A percentile compares a stretch with the other conserved stretches of the same genome.
Evolutionary conservation across 1,139 yeast species (phyloP).

Genomic region (Yarrowia galli): DNA sequence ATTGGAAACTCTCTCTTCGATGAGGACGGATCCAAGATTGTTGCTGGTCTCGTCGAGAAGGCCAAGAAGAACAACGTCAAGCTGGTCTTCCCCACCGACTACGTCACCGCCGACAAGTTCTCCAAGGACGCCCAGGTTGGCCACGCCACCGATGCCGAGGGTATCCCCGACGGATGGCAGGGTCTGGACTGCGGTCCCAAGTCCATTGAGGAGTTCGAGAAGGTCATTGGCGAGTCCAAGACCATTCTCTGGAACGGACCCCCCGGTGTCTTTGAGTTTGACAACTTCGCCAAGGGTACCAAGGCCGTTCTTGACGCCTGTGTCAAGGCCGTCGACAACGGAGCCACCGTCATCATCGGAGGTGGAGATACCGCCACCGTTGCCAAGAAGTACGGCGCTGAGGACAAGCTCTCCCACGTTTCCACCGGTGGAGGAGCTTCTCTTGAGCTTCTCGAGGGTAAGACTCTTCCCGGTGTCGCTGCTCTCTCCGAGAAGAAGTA

Average conservation of each 20-base stretch:
- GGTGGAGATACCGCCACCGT: constrained; percentile 99
- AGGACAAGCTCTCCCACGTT: constrained; percentile 93
- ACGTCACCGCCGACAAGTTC: constrained; percentile 91
- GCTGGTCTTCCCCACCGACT: constrained; percentile 90
- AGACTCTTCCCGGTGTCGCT: constrained; percentile 94
- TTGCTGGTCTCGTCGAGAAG: constrained; percentile 85
- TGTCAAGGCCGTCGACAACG: constrained; percentile 82
- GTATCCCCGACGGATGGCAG: constrained; percentile 93
- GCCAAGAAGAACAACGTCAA: constrained; percentile 94
- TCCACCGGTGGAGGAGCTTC: constrained; percentile 99
- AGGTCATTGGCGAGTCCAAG: constrained; percentile 86
- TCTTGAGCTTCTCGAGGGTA: constrained; percentile 95
- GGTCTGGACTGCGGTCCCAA: constrained; percentile 96
- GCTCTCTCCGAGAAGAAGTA: constrained; percentile 76
- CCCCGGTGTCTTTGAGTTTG: constrained; percentile 98
- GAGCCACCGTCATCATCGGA: constrained; percentile 95
- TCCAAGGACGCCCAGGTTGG: constrained; percentile 86
- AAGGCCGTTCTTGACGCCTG: constrained; percentile 85
- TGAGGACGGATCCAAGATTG: constrained; percentile 92
- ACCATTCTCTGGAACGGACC: constrained; percentile 99
- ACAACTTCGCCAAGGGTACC: constrained; percentile 87
- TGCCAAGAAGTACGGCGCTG: constrained; percentile 95
- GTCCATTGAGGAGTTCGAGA: constrained; percentile 75
- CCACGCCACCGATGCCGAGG: constrained; percentile 80
- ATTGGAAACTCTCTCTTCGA: constrained; percentile 92